Evolutionary conservation across 306 rosid species (phyloP).

Genomic region (Citrullus mucosospermus): DNA sequence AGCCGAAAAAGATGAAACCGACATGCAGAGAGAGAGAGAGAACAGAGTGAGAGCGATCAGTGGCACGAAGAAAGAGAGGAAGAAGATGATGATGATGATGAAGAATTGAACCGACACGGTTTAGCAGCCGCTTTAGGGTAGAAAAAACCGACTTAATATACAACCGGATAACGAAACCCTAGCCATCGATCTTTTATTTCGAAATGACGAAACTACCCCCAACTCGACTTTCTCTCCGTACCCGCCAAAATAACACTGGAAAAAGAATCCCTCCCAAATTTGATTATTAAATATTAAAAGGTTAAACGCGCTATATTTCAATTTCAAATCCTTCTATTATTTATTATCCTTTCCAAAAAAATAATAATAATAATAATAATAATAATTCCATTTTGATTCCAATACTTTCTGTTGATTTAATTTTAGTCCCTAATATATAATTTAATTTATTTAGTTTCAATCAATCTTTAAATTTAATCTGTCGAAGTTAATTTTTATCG

Average conservation of each 20-base stretch:
- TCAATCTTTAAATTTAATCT: no score
- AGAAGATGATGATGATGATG: slow-evolving; percentile 4
- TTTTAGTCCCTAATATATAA: no score
- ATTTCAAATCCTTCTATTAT: neutral
- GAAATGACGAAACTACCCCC: slow-evolving; percentile 40
- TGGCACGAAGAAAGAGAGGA: neutral
- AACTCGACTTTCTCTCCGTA: neutral
- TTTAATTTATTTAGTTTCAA: no score
- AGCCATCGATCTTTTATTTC: slow-evolving; percentile 5
- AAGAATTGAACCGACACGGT: slow-evolving; percentile 28
- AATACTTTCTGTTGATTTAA: no score
- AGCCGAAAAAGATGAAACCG: neutral
- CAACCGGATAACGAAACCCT: slow-evolving; percentile 61
- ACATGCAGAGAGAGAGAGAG: neutral
- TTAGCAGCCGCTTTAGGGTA: slow-evolving; percentile 48
- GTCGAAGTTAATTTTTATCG: no score
- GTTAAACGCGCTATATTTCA: slow-evolving; percentile 14
- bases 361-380: no score
- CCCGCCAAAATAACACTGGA: slow-evolving; percentile 42
- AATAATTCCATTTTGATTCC: no score
- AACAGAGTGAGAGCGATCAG: neutral
- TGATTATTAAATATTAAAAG: neutral
- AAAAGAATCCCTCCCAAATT: neutral
- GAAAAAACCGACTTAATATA: slow-evolving; percentile 30
- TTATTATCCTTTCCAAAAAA: neutral